Percentiles rank a stretch among this genome's conserved stretches.
Conservation (phyloP, 2,329 filamentous ascomycete genomes). For the Botrytis hyacinthi region DNA sequence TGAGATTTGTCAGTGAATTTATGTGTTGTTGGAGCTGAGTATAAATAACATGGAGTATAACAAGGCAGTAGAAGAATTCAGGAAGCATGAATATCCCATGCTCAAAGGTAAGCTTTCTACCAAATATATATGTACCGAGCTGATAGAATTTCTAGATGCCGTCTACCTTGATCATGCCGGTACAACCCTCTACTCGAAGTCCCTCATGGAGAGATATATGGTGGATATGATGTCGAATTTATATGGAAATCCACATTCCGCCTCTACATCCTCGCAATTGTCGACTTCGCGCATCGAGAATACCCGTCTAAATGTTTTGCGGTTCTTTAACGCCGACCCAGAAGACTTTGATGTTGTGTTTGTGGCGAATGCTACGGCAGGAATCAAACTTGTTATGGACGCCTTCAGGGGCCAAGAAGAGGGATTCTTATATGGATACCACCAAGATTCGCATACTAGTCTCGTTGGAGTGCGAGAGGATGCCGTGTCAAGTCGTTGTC, state of each 20-base stretch:
- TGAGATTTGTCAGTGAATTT: neutral
- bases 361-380: constrained; percentile 87
- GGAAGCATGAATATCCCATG: constrained; percentile 66
- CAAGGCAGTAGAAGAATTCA: constrained; percentile 55
- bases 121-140: neutral
- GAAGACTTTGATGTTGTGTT: constrained; percentile 85
- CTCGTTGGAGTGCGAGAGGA: constrained; percentile 77
- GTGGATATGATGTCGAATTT: constrained; percentile 71
- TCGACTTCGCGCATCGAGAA: constrained; percentile 75
- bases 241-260: constrained; percentile 90
- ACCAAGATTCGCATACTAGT: constrained; percentile 83
- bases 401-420: constrained; percentile 63
- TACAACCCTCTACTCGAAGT: constrained; percentile 80
- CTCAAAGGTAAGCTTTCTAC: constrained; percentile 52
- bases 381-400: constrained; percentile 82
- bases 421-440: constrained; percentile 84
- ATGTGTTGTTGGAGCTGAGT: constrained; percentile 19
- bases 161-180: constrained; percentile 90
- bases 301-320: constrained; percentile 65
- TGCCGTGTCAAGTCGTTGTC: constrained; percentile 62
- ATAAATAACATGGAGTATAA: constrained; percentile 49
- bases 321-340: constrained; percentile 79
- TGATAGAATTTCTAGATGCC: constrained; percentile 28
- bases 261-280: constrained; percentile 74
- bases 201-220: constrained; percentile 73